Base-by-base conservation (phyloP, 441 rosid genomes). In the Francoa sonchifolia region DNA sequence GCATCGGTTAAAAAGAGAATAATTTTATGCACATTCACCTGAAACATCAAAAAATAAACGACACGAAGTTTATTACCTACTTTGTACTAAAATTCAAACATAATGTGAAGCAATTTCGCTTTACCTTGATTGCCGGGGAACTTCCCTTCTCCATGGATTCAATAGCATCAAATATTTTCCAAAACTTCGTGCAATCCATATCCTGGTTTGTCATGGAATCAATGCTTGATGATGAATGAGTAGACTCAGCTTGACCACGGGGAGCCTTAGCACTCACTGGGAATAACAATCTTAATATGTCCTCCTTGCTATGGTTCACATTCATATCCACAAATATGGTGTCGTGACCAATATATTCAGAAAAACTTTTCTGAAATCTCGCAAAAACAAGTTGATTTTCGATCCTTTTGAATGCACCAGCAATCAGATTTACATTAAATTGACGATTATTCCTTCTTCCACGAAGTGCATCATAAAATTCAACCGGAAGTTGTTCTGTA, bases 311-410 rank as follows among this genome's bases (percentile, higher is more conserved):
- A 19, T 43, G 30, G 4, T 34, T 42, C 23, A 6, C 33, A 28
- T 33, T 57, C 66, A 68, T 52, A 38, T 74, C 57, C 16, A 74
- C 36, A 58, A 50, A 52, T 11, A 65, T 38, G 38, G 72, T 58
- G 42, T 50, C 49, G 5, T 17, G 43, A 52, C 57, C 9, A 1
- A 4, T 16, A 17, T 18, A 28, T 2, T 16, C 5, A 1, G 54
- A 17, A 23, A 3, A 4, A 8, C 18, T 19, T 8, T 26, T 17
- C 1, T 26, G 33, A 15, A 32, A 30, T 31, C 37, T 47, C 38
- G 50, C 62, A 12, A 65, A 21, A 1, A 60, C 50, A 2, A 65
- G 59, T 20, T 63, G 66, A 31, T 60, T 47, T 1, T 33, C 35
- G 2, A 52, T 55, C 8, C 10, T 60, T n/a, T 34, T 26, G n/a